phyloP scores from a whole-genome alignment of 768 basidiomycete genomes.

The Psilocybe cubensis region DNA sequence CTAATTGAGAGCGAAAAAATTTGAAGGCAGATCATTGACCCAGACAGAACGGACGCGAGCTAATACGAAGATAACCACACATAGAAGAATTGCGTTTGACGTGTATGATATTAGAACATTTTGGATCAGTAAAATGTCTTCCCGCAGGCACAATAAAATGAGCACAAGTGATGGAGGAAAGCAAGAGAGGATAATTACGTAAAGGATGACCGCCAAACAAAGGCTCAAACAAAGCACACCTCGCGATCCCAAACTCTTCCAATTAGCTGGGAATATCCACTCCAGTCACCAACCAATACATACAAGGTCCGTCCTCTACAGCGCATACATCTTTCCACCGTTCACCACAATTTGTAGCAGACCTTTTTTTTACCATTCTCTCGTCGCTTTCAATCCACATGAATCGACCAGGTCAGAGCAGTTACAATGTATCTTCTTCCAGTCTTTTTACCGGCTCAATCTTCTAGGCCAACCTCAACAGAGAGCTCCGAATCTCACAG shows the following conservation, averaged over 20 bases:
- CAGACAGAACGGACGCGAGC: too few relatives aligned
- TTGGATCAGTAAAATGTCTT: background rate
- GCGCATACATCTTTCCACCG: conserved; percentile 2
- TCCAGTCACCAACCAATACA: conserved; percentile 24
- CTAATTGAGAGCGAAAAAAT: too few relatives aligned
- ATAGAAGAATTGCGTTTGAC: background rate
- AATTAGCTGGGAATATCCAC: conserved; percentile 33
- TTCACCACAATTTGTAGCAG: conserved; percentile 13
- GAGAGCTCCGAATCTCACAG: conserved; percentile 74
- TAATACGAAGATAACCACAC: too few relatives aligned
- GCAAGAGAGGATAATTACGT: conserved; percentile 4
- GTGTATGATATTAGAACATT: background rate
- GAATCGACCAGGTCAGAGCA: conserved; percentile 62
- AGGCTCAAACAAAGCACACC: conserved; percentile 42
- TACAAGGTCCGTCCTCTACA: conserved; percentile 22
- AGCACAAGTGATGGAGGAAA: background rate
- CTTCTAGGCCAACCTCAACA: conserved; percentile 77
- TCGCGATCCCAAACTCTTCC: conserved; percentile 26
- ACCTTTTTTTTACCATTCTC: conserved; percentile 28
- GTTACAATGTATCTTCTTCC: conserved; percentile 7
- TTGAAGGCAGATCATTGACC: background rate
- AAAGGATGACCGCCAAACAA: conserved; percentile 37
- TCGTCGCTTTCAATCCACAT: conserved; percentile 42
- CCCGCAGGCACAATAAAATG: background rate
- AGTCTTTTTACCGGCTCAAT: conserved; percentile 28